Evolutionary conservation across 306 rosid genomes (phyloP).

Genomic region (Psophocarpus tetragonolobus): DNA sequence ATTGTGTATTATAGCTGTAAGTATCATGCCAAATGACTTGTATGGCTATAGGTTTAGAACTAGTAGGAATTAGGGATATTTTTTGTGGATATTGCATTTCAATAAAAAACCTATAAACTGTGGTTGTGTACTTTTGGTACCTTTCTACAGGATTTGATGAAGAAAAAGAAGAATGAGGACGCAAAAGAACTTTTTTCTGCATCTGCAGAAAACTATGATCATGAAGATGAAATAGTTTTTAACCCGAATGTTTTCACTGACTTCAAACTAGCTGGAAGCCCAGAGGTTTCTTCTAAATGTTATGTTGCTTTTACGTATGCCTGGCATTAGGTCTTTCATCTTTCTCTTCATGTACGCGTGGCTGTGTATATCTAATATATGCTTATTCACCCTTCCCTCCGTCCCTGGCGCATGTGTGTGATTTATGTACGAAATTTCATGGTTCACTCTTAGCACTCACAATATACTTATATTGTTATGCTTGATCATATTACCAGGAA

Average conservation of each 20-base stretch:
- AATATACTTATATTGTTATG: constrained; percentile 16
- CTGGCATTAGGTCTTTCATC: not conserved
- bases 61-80: not conserved
- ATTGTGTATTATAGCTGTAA: not conserved
- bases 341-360: not conserved
- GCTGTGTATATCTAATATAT: not conserved
- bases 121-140: constrained; percentile 12
- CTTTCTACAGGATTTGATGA: constrained; percentile 46
- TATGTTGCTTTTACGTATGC: not conserved
- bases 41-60: not conserved
- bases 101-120: not conserved
- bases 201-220: constrained; percentile 35
- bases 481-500: constrained; percentile 55
- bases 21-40: not conserved
- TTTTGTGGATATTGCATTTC: not conserved
- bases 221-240: constrained; percentile 51
- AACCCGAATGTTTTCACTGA: constrained; percentile 88
- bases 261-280: constrained; percentile 73
- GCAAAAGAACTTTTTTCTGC: constrained; percentile 43
- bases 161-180: constrained; percentile 46
- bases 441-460: not conserved
- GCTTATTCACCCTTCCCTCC: not conserved
- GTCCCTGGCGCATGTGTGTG: not conserved
- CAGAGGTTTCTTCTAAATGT: constrained; percentile 48
- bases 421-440: not conserved